These are phyloP conservation scores for Rubus parviflorus DNA, from an alignment of 306 rosid genomes.

Conservation along the genomic window DNA sequence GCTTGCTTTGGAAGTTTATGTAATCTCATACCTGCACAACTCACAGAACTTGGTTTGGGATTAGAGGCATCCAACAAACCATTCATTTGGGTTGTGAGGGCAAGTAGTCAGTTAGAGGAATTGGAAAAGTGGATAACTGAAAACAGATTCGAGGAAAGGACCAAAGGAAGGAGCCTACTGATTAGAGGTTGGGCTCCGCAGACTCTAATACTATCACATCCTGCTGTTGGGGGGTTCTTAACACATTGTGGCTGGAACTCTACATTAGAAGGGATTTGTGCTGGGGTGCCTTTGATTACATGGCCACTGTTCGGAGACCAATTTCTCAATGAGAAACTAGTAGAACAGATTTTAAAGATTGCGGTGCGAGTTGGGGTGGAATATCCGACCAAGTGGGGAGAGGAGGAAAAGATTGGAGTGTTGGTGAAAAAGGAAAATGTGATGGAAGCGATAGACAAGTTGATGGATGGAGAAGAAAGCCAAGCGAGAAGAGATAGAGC, in stretches of 20 bases:
- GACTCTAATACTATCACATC: slow-evolving; percentile 51
- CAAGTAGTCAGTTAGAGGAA: slow-evolving; percentile 25
- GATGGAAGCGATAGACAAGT: slow-evolving; percentile 21
- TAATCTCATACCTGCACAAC: slow-evolving; percentile 24
- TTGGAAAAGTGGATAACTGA: slow-evolving; percentile 48
- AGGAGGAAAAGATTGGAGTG: slow-evolving; percentile 33
- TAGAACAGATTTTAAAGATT: slow-evolving; percentile 19
- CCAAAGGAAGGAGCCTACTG: slow-evolving; percentile 43
- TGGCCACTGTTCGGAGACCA: slow-evolving; percentile 45
- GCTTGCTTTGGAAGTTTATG: slow-evolving; percentile 53
- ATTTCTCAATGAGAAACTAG: slow-evolving; percentile 39
- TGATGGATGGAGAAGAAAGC: slow-evolving; percentile 29
- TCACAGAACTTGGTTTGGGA: slow-evolving; percentile 51
- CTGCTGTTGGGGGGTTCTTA: slow-evolving; percentile 37
- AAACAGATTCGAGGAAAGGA: slow-evolving; percentile 47
- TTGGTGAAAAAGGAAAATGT: slow-evolving; percentile 27
- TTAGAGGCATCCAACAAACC: slow-evolving; percentile 52
- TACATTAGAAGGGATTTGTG: slow-evolving; percentile 23
- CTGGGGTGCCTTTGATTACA: slow-evolving; percentile 45
- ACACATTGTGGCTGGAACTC: slow-evolving; percentile 47
- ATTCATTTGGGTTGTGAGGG: slow-evolving; percentile 68
- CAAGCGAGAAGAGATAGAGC: slow-evolving; percentile 23
- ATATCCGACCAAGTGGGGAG: slow-evolving; percentile 25
- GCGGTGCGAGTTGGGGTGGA: slow-evolving; percentile 38
- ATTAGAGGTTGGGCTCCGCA: slow-evolving; percentile 82